Percentiles rank a stretch among this genome's conserved stretches.
phyloP scores from a whole-genome alignment of 1,284 basidiomycete genomes.

The Cutaneotrichosporon mucoides region DNA sequence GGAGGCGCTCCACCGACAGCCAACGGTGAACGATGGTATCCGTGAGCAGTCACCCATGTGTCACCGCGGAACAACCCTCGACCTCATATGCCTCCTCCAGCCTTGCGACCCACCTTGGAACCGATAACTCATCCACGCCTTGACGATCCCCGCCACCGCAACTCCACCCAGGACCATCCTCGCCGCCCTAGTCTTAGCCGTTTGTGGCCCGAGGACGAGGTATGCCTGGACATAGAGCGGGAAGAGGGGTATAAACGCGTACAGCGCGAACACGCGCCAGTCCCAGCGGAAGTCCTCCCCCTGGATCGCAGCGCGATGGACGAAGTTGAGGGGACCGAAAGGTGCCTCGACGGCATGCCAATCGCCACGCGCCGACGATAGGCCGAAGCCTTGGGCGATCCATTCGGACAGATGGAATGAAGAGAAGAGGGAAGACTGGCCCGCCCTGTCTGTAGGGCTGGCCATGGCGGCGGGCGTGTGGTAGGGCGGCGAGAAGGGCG shows the following conservation, averaged over 20 bases:
- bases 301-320: neutral
- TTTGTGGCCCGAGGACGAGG: slow-evolving; percentile 26
- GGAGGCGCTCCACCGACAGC: too few relatives aligned
- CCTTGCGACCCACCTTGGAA: slow-evolving; percentile 26
- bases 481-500: too few relatives aligned
- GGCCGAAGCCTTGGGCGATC: neutral
- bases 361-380: neutral
- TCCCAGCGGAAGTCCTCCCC: neutral
- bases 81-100: too few relatives aligned
- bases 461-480: too few relatives aligned
- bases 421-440: neutral
- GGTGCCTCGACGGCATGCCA: neutral
- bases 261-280: neutral
- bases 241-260: slow-evolving; percentile 5
- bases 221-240: slow-evolving; percentile 29
- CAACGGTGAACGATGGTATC: too few relatives aligned
- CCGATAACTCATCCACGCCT: slow-evolving; percentile 24
- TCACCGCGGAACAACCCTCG: too few relatives aligned
- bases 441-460: neutral
- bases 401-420: neutral
- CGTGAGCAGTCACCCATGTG: too few relatives aligned
- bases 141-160: slow-evolving; percentile 20
- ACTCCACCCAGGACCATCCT: slow-evolving; percentile 24
- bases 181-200: slow-evolving; percentile 15
- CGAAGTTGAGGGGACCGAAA: slow-evolving; percentile 7